A percentile compares a stretch with the other conserved stretches of the same genome.
Evolutionary conservation across 1,284 basidiomycete genomes (phyloP).

Genomic region (Spongiforma sp.): DNA sequence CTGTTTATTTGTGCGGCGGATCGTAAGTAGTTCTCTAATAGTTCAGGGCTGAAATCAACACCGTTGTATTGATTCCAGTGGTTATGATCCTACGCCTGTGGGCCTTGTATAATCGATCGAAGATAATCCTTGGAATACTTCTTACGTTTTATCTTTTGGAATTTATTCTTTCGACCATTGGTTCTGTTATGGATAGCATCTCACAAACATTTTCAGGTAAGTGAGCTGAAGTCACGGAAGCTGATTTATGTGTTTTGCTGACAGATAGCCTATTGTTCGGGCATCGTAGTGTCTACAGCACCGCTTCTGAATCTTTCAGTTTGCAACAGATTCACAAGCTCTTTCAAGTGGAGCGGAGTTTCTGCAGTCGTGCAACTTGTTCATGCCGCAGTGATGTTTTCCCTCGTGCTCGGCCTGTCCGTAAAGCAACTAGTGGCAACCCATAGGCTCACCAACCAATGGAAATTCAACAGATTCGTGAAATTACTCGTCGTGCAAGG

Average conservation of each 20-base stretch:
- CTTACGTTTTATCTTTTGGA: conserved; percentile 10
- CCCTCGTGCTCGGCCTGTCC: conserved; percentile 8
- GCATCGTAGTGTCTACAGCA: neutral
- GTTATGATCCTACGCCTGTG: conserved; percentile 20
- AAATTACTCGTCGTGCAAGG: conserved; percentile 15
- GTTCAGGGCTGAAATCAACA: neutral
- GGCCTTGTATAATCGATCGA: conserved; percentile 20
- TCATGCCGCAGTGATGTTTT: conserved; percentile 8
- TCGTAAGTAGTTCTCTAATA: conserved; percentile 1
- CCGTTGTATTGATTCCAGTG: neutral
- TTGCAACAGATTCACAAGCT: neutral
- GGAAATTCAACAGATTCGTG: conserved; percentile 9
- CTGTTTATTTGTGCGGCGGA: conserved; percentile 2
- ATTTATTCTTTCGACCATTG: neutral
- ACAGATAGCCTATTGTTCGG: neutral
- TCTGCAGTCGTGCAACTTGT: conserved; percentile 4
- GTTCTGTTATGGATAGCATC: conserved; percentile 6
- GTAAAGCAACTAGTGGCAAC: conserved; percentile 1
- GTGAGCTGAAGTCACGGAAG: too few relatives aligned
- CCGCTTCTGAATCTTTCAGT: conserved; percentile 1
- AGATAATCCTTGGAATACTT: conserved; percentile 3
- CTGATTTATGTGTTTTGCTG: neutral
- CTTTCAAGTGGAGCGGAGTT: neutral
- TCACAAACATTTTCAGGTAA: neutral
- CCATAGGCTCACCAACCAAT: conserved; percentile 14